Evolutionary conservation across 352 stramenopile species (phyloP), one percentile per base, ranked within the genome.

Genomic region (Thalassiosira livingstoniorum): DNA sequence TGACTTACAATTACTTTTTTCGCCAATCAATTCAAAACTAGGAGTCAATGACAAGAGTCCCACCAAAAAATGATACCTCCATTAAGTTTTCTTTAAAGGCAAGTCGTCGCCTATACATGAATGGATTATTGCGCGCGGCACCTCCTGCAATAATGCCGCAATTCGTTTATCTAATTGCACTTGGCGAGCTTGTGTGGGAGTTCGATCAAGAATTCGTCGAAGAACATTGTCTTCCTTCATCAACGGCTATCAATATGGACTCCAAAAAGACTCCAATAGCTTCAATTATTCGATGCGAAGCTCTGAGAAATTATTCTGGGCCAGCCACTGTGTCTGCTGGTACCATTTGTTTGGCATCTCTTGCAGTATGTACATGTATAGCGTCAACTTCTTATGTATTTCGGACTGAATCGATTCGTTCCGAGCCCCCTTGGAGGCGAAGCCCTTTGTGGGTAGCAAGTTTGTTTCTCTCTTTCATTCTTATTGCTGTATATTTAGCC

Each of bases 81-180:
- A 18, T 67, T 4, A 75, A 75, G 27, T 83, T 91, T 82, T 81
- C 83, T 27, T 80, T 78, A 35, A 87, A 69, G 70, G 85, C 86
- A 80, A 83, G 81, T 23, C 85, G 53, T 43, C 54, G 78, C 31
- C 65, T 89, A 42, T 92, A 82, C 68, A 45, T 71, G 29, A 80
- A 68, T 43, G 45, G 54, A 34, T 75, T 91, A 11, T 27, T 93
- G 27, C 88, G 90, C 74, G 62, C 87, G 10, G n/a, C 87, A 60
- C 69, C 87, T 43, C 82, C 83, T 13, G 84, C 87, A 21, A 76
- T 93, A 25, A 58, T 88, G 47, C 79, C 88, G 13, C 88, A 93
- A 55, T 58, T 93, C n/a, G 43, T 94, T 11, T 91, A 91, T 68
- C 70, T 93, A 11, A 90, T 93, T 71, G 77, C 64, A 2, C 82